A percentile compares a stretch with the other conserved stretches of the same genome.
Conservation (phyloP, 768 basidiomycete species). For the Hortiboletus flavorubellus region DNA sequence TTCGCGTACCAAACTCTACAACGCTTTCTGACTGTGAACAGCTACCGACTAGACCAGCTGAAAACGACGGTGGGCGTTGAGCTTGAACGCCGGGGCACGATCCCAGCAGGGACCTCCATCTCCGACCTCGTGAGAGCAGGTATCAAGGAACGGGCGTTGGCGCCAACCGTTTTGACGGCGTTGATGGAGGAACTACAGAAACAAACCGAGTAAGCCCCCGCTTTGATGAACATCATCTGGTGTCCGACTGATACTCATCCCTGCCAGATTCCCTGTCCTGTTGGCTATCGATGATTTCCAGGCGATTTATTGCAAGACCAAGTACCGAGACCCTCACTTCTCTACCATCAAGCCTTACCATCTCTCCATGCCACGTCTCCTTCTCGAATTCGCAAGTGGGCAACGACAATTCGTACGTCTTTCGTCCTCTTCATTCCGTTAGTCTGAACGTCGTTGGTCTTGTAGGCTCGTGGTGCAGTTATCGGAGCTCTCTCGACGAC, state of each 20-base stretch:
- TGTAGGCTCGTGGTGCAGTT: conserved; percentile 65
- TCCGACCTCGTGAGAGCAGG: conserved; percentile 57
- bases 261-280: conserved; percentile 65
- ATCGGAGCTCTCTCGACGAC: conserved; percentile 66
- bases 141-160: conserved; percentile 45
- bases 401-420: conserved; percentile 59
- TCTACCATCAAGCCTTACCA: conserved; percentile 68
- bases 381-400: conserved; percentile 80
- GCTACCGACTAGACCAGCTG: conserved; percentile 39
- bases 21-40: conserved; percentile 61
- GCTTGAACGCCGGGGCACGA: conserved; percentile 43
- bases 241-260: not conserved
- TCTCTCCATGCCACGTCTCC: conserved; percentile 70
- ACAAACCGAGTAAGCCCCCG: conserved; percentile 55
- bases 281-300: conserved; percentile 90
- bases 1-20: conserved; percentile 63
- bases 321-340: conserved; percentile 75
- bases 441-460: not conserved
- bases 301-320: conserved; percentile 62
- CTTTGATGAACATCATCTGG: not conserved
- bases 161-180: conserved; percentile 55
- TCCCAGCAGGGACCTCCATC: conserved; percentile 50
- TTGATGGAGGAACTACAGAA: conserved; percentile 58
- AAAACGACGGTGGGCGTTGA: conserved; percentile 39
- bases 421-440: not conserved